Base-by-base conservation (phyloP, 1,284 basidiomycete species). In the Irpex lacteus region DNA sequence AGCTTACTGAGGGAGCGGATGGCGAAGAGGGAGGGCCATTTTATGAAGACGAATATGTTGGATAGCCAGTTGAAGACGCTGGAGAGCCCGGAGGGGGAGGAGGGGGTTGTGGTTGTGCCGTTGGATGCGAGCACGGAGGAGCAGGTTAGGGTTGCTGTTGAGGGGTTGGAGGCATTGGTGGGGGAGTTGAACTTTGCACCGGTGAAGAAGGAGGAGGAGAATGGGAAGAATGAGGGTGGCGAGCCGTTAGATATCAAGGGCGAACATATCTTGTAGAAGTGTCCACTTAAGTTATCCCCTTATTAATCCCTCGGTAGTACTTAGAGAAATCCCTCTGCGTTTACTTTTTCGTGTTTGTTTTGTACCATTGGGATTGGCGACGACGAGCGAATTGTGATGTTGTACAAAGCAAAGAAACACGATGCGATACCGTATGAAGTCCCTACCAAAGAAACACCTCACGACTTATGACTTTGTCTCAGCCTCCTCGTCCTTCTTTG, bases 1-100 rank as follows among this genome's bases (percentile, higher is more conserved):
- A 84, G 88, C 34, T 75, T 91, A 59, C 75, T 98, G 57, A 70
- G 83, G 69, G 82, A 88, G 59, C 80, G 96, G 50, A 95, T 98
- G 86, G 72, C 76, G 69, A 81, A 81, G 61, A 81, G 96, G 36
- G 76, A 87, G 67, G 88, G 88, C 0, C 96, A 98, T 76, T 98
- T 94, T 70, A 95, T 98, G 91, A 95, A 95, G 76, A 85, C 87
- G 26, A 73, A 75, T 21, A 97, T 98, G 96, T 81, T 98, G 67
- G 89, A 91, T 61, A 91, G 90, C 67, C 96, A 98, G 79, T 73
- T 98, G 66, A 78, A 79, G 18, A 90, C 92, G 40, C 74, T 98
- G 64, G 92, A 98, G 77, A 83, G 82, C 66, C 95, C 95, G 0
- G 78, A 80, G 50, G 86, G 80, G 2, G 94, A 95, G 74, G 77